These are phyloP conservation scores for Epichloe aotearoae DNA, from an alignment of 2,329 filamentous ascomycete genomes.

Conservation along the genomic window DNA sequence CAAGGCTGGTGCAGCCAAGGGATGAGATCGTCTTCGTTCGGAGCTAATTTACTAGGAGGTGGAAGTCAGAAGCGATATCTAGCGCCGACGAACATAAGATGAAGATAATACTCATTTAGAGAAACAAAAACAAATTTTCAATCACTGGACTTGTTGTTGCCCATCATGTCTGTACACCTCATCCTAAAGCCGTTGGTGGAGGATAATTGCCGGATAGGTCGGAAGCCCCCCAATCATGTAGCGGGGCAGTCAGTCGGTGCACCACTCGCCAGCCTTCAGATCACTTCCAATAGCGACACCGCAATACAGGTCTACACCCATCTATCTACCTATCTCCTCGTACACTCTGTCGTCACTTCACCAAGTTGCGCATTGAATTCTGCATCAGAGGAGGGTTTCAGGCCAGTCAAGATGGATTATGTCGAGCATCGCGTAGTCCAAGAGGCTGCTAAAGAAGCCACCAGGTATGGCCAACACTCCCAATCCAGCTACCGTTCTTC, in stretches of 20 bases:
- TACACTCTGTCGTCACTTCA: not conserved
- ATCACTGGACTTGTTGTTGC: no score
- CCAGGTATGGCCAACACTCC: conserved; percentile 16
- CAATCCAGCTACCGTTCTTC: no score
- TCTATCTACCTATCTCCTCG: not conserved
- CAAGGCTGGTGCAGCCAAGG: conserved; percentile 77
- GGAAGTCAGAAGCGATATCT: not conserved
- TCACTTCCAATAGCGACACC: no score
- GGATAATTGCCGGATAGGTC: no score
- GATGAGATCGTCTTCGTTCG: conserved; percentile 20
- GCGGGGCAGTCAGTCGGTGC: no score
- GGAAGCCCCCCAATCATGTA: no score
- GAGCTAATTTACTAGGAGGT: not conserved
- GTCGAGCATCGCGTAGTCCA: conserved; percentile 42
- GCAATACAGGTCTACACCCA: not conserved
- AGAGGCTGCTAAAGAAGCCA: conserved; percentile 33
- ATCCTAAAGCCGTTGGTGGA: no score
- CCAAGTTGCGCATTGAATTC: not conserved
- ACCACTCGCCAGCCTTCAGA: no score
- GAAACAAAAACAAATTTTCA: not conserved
- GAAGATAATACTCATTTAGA: not conserved
- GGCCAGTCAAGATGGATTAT: conserved; percentile 36
- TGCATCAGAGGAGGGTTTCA: not conserved
- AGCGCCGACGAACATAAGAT: not conserved
- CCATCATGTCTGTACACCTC: no score